A percentile compares a stretch with the other conserved stretches of the same genome.
phyloP scores from a whole-genome alignment of 495 filamentous ascomycete genomes.

The Aspergillus nidulans region DNA sequence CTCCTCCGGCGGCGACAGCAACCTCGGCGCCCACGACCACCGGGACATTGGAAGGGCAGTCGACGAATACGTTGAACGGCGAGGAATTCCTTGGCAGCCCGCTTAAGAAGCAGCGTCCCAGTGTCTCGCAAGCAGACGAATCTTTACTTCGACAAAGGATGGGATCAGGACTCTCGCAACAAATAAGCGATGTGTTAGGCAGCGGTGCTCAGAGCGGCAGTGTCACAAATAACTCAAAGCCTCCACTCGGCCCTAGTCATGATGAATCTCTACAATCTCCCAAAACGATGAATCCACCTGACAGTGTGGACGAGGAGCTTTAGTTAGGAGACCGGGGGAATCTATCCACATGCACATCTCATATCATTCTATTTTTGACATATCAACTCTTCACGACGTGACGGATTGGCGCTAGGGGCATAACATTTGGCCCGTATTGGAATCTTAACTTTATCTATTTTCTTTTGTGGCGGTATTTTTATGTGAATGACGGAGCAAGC shows the following conservation, averaged over 20 bases:
- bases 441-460: constrained; percentile 1
- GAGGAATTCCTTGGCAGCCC: constrained; percentile 65
- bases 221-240: background rate
- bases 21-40: constrained; percentile 10
- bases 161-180: constrained; percentile 36
- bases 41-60: constrained; percentile 26
- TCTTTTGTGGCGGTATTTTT: background rate
- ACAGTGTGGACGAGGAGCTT: constrained; percentile 37
- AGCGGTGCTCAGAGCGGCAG: constrained; percentile 3
- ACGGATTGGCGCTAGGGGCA: constrained; percentile 19
- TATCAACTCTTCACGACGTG: constrained; percentile 13
- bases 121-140: constrained; percentile 59
- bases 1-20: constrained; percentile 32
- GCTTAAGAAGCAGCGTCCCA: constrained; percentile 76
- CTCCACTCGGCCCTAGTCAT: background rate
- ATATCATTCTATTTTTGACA: background rate
- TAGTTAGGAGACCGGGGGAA: constrained; percentile 15
- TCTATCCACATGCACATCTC: background rate
- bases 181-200: constrained; percentile 19
- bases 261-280: constrained; percentile 6
- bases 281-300: constrained; percentile 1
- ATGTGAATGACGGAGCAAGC: constrained; percentile 8
- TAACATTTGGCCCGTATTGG: constrained; percentile 4
- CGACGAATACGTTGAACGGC: constrained; percentile 38
- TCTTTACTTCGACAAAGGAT: constrained; percentile 48